Conservation (phyloP, 192 early-diverging fungal species). For the Mortierella hygrophila region DNA sequence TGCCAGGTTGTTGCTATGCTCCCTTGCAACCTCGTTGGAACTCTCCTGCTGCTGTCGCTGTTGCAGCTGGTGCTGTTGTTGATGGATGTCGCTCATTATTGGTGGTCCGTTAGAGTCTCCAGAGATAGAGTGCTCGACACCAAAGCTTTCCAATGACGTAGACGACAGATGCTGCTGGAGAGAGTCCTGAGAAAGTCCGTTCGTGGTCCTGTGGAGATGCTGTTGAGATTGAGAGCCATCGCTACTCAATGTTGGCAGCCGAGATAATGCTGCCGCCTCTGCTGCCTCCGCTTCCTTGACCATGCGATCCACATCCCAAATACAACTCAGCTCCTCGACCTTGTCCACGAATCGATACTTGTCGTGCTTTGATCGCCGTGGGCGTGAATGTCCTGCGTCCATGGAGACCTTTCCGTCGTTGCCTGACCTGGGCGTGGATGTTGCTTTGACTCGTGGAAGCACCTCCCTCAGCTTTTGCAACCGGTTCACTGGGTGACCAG, state of each 20-base stretch:
- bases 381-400: conserved; percentile 13
- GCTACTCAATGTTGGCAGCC: neutral
- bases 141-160: conserved; percentile 30
- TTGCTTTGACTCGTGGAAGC: conserved; percentile 25
- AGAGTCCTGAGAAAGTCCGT: neutral
- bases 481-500: conserved; percentile 41
- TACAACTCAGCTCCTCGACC: conserved; percentile 51
- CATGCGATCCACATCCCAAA: conserved; percentile 55
- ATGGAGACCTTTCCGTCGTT: conserved; percentile 28
- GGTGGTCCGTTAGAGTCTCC: conserved; percentile 1
- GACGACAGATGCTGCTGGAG: neutral
- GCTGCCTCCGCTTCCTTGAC: conserved; percentile 10
- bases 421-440: conserved; percentile 12
- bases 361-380: conserved; percentile 24
- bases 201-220: neutral
- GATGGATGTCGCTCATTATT: neutral
- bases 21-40: neutral
- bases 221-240: conserved; percentile 20
- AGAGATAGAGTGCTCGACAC: neutral
- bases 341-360: conserved; percentile 53
- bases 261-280: conserved; percentile 6
- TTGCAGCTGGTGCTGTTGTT: neutral
- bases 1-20: neutral
- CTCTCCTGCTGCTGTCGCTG: neutral
- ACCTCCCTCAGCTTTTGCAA: conserved; percentile 25